These are phyloP conservation scores for Pugionium cornutum DNA, from an alignment of 345 rosid species.

Conservation along the genomic window DNA sequence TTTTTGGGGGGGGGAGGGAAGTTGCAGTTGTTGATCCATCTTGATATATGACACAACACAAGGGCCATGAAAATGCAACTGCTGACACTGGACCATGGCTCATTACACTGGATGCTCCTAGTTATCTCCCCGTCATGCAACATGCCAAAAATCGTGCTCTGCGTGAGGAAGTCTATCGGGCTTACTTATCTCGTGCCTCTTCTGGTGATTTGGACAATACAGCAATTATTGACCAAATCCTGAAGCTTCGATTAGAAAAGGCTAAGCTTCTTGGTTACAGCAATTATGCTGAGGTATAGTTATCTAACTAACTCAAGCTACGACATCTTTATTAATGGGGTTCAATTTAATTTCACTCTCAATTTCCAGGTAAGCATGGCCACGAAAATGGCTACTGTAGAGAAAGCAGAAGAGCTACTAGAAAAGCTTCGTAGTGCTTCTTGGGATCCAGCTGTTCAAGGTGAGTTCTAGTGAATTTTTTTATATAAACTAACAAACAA, in stretches of 20 bases:
- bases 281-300: slow-evolving; percentile 86
- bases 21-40: slow-evolving; percentile 12
- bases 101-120: slow-evolving; percentile 82
- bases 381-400: slow-evolving; percentile 94
- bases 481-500: neutral
- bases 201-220: slow-evolving; percentile 83
- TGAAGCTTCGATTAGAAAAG: slow-evolving; percentile 82
- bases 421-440: slow-evolving; percentile 89
- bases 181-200: slow-evolving; percentile 75
- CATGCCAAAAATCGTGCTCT: slow-evolving; percentile 81
- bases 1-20: neutral
- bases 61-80: slow-evolving; percentile 91
- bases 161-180: slow-evolving; percentile 87
- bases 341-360: slow-evolving; percentile 29
- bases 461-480: slow-evolving; percentile 39
- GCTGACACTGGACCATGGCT: slow-evolving; percentile 93
- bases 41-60: slow-evolving; percentile 30
- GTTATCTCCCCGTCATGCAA: slow-evolving; percentile 84
- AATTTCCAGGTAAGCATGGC: slow-evolving; percentile 87
- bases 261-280: slow-evolving; percentile 80
- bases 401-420: slow-evolving; percentile 77
- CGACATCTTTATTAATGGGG: slow-evolving; percentile 19
- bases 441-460: slow-evolving; percentile 93
- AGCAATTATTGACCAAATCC: slow-evolving; percentile 68
- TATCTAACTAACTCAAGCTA: slow-evolving; percentile 18